Base-by-base conservation (phyloP, 352 stramenopile genomes). In the Phytophthora niederhauseri region DNA sequence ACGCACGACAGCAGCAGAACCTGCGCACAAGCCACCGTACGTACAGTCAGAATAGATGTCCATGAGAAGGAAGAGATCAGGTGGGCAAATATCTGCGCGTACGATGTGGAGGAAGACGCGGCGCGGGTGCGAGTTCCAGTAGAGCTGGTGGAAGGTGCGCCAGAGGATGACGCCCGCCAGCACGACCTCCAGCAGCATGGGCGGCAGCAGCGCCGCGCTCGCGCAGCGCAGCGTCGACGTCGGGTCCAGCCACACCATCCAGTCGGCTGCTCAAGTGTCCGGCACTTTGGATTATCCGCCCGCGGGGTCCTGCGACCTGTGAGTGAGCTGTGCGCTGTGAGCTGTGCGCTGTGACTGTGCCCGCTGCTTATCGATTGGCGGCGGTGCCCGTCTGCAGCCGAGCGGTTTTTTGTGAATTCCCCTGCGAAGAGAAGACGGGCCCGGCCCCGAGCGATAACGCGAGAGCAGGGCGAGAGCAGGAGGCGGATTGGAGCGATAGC, bases 31-130 rank as follows among this genome's bases (percentile, higher is more conserved):
- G 3, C 34, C 34, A 15, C 3, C 36, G 6, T 9, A 41, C 36
- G 6, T 9, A 41, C 34, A 1, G 34, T 43, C 17, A 43, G 36
- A 53, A 52, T 49, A 61, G 31, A n/a, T 14, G 6, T 1, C 20
- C 9, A 43, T 4, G 43, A 4, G 19, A 57, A 70, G 7, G 14
- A n/a, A 43, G 36, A n/a, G 36, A 43, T 8, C 4, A 22, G 7
- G 0, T 7, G n/a, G n/a, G n/a, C n/a, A n/a, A 5, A 7, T 5
- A 9, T 58, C 1, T 2, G 4, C 2, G 5, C 82, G 65, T 70
- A 90, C 80, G 45, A 82, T 31, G 51, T 92, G 84, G 24, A 92
- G 82, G 34, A 82, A 76, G 28, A 92, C 66, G 31, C 84, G 82
- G 5, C 84, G 74, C 43, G 77, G 78, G 50, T 91, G 84, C 11